Evolutionary conservation across 768 basidiomycete genomes (phyloP).

Genomic region (Amanita fuliginea): DNA sequence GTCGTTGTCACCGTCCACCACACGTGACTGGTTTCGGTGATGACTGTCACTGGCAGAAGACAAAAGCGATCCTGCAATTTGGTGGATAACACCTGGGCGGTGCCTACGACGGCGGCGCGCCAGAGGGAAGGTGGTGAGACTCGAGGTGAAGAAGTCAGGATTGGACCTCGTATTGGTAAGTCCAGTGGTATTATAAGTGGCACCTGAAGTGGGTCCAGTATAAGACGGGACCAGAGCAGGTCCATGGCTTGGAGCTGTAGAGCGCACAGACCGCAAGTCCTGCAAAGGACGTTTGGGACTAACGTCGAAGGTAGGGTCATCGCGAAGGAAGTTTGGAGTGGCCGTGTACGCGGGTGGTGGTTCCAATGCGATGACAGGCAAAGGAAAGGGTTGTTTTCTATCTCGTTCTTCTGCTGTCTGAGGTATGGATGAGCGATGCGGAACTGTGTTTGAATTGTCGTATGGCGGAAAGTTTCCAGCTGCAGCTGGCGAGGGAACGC

Average conservation of each 20-base stretch:
- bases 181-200: background rate
- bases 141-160: background rate
- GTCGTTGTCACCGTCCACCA: no score
- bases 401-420: background rate
- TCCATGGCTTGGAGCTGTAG: no score
- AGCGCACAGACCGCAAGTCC: conserved; percentile 5
- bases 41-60: background rate
- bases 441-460: background rate
- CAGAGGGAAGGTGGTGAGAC: background rate
- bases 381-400: background rate
- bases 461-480: conserved; percentile 13
- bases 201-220: background rate
- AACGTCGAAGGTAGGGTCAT: conserved; percentile 51
- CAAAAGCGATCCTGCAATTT: background rate
- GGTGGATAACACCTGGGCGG: background rate
- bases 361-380: conserved; percentile 3
- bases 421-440: background rate
- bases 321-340: conserved; percentile 36
- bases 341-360: conserved; percentile 62
- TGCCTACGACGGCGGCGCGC: background rate
- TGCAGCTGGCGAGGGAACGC: conserved; percentile 17
- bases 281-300: conserved; percentile 61
- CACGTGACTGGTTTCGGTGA: background rate
- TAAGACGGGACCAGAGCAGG: background rate
- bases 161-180: background rate